phyloP scores from a whole-genome alignment of 1,284 basidiomycete species.

The Earliella scabrosa region DNA sequence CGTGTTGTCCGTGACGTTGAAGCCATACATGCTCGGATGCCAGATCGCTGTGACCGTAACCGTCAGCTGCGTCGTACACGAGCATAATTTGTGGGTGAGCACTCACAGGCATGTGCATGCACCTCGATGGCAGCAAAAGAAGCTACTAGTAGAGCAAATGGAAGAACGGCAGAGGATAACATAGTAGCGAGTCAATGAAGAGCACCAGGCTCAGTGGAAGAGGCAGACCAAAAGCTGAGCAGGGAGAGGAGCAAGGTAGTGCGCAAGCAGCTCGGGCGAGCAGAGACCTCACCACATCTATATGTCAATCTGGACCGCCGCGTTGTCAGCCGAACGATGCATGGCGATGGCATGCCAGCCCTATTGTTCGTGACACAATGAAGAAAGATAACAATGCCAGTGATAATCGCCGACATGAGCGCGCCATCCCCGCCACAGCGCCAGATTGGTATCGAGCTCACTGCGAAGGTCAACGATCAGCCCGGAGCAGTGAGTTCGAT shows the following conservation, averaged over 20 bases:
- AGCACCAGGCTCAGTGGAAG: conserved; percentile 16
- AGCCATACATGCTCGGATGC: conserved; percentile 47
- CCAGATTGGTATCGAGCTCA: no score
- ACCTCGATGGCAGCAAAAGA: not conserved
- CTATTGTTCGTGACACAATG: conserved; percentile 18
- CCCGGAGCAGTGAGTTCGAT: no score
- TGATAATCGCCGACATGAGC: not conserved
- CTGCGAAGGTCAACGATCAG: no score
- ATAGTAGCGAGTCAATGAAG: not conserved
- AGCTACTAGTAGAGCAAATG: not conserved
- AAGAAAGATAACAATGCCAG: not conserved
- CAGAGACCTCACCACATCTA: not conserved
- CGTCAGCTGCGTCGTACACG: not conserved
- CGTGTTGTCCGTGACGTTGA: conserved; percentile 54
- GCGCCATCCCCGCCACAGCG: no score
- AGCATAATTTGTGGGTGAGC: not conserved
- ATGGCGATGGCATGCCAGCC: conserved; percentile 8
- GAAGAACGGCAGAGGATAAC: conserved; percentile 1
- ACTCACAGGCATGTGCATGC: conserved; percentile 14
- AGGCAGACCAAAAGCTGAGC: not conserved
- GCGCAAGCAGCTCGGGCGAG: not conserved
- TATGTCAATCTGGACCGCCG: not conserved
- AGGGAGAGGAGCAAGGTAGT: not conserved
- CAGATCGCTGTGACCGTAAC: conserved; percentile 28
- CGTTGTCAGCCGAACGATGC: not conserved